phyloP scores from a whole-genome alignment of 169 alveolate species.

The Pseudocohnilembus persalinus region DNA sequence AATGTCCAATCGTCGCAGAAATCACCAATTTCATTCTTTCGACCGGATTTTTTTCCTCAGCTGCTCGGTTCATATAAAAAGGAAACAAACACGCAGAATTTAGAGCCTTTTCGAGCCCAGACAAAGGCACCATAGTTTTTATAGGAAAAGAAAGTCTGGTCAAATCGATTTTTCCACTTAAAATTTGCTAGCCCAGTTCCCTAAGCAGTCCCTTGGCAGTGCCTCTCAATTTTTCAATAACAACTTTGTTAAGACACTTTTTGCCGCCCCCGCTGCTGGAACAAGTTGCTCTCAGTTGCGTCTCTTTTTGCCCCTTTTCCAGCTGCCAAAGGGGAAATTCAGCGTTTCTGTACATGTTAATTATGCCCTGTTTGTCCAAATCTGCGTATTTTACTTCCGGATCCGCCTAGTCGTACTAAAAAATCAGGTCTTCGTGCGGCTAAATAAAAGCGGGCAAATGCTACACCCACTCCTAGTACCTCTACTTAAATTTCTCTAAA shows the following conservation, averaged over 20 bases:
- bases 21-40: conserved; percentile 65
- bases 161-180: conserved; percentile 64
- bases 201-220: conserved; percentile 66
- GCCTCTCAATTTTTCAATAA: conserved; percentile 44
- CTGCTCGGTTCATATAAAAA: conserved; percentile 58
- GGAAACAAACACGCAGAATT: conserved; percentile 49
- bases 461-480: too few species aligned
- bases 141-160: conserved; percentile 69
- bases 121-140: conserved; percentile 57
- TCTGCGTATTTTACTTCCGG: background rate
- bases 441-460: background rate
- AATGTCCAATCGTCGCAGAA: conserved; percentile 41
- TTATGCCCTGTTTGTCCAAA: background rate
- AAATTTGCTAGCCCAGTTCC: conserved; percentile 60
- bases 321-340: background rate
- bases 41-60: conserved; percentile 37
- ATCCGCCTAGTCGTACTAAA: background rate
- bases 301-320: too few species aligned
- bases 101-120: conserved; percentile 44
- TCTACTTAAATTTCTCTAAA: too few species aligned
- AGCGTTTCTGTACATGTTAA: background rate
- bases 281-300: conserved; percentile 46
- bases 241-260: conserved; percentile 40
- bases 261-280: conserved; percentile 72
- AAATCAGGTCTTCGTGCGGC: background rate